phyloP scores from a whole-genome alignment of 495 filamentous ascomycete genomes.

The Penicillium arizonense region DNA sequence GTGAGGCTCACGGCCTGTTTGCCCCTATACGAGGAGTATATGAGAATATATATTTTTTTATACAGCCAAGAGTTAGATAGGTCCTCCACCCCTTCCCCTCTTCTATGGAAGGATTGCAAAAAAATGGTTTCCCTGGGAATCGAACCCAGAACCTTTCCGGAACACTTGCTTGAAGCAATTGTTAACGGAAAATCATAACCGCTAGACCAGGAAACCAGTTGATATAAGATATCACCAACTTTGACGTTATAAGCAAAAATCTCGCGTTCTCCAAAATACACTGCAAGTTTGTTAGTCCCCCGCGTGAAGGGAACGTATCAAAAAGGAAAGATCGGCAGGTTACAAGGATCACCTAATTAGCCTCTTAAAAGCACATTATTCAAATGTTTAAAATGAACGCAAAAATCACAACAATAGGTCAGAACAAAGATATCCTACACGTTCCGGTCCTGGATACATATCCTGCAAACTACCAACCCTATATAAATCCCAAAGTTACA shows the following conservation, averaged over 20 bases:
- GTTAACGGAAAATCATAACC: constrained; percentile 15
- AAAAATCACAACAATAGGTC: not conserved
- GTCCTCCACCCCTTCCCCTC: no score
- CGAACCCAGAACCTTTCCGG: constrained; percentile 24
- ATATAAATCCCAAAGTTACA: no score
- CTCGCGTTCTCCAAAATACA: not conserved
- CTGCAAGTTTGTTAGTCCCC: no score
- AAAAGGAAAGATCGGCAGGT: no score
- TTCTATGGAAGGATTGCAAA: constrained; percentile 6
- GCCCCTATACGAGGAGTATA: no score
- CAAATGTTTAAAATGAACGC: not conserved
- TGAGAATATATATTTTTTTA: no score
- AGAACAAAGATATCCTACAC: not conserved
- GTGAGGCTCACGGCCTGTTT: no score
- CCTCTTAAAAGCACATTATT: no score
- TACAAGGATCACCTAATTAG: no score
- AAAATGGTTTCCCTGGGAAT: constrained; percentile 21
- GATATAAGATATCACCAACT: not conserved
- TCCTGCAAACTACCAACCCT: no score
- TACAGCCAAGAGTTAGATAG: no score
- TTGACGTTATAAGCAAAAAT: not conserved
- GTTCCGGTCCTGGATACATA: no score
- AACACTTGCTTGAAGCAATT: constrained; percentile 6
- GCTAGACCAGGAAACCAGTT: constrained; percentile 10
- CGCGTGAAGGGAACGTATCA: not conserved